phyloP scores from a whole-genome alignment of 371 early-diverging fungal genomes.

The Mucor saturninus region DNA sequence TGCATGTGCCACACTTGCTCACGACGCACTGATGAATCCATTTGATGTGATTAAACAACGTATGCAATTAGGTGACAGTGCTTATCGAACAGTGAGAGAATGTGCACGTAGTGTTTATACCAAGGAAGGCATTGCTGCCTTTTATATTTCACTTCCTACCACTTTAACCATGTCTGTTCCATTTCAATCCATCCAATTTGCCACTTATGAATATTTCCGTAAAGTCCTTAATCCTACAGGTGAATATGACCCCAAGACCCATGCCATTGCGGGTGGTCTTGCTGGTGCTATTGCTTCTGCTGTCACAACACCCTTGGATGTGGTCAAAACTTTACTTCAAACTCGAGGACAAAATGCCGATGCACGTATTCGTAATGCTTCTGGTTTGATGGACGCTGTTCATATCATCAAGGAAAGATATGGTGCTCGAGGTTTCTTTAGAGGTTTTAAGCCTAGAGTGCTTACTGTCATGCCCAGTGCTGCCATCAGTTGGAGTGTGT shows the following conservation, averaged over 20 bases:
- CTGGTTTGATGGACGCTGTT: constrained; percentile 72
- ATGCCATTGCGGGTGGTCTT: constrained; percentile 81
- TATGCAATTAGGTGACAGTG: constrained; percentile 82
- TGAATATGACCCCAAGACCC: constrained; percentile 80
- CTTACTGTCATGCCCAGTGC: constrained; percentile 89
- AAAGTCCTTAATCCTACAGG: constrained; percentile 79
- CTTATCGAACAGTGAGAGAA: constrained; percentile 63
- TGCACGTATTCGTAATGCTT: constrained; percentile 65
- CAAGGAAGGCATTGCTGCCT: constrained; percentile 82
- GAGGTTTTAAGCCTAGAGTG: constrained; percentile 81
- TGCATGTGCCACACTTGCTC: constrained; percentile 82
- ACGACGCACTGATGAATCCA: constrained; percentile 90
- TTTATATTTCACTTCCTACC: constrained; percentile 92
- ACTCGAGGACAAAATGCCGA: constrained; percentile 79
- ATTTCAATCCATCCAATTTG: constrained; percentile 90
- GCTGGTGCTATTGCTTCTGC: constrained; percentile 89
- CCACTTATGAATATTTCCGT: constrained; percentile 85
- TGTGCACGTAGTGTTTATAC: constrained; percentile 69
- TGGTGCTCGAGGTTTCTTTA: constrained; percentile 76
- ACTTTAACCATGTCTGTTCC: constrained; percentile 91
- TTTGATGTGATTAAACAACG: constrained; percentile 95
- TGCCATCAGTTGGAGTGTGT: constrained; percentile 91
- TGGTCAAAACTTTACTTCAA: constrained; percentile 89
- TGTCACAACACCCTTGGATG: constrained; percentile 89
- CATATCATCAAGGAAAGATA: constrained; percentile 72